phyloP scores from a whole-genome alignment of 2,329 filamentous ascomycete genomes.

The Pseudofabraea citricarpa region DNA sequence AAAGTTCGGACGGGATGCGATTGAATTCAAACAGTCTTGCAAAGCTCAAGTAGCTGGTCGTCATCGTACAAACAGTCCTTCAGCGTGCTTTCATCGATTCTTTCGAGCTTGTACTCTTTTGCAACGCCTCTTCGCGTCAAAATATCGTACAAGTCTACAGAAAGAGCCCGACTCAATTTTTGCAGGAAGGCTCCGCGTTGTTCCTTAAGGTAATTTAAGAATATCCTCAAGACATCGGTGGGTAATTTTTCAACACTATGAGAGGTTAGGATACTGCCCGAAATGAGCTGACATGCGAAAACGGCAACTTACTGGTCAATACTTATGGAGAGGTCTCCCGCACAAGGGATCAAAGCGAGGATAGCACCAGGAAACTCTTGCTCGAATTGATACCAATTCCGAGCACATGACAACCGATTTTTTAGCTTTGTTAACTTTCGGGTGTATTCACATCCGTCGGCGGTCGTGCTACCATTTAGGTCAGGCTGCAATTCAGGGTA shows the following conservation, averaged over 20 bases:
- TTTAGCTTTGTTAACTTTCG: conserved; percentile 1
- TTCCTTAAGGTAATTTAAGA: conserved; percentile 1
- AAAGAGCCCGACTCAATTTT: conserved; percentile 1
- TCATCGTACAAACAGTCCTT: conserved; percentile 1
- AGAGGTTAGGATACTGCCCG: neutral
- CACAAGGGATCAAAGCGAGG: conserved; percentile 3
- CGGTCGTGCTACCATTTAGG: neutral
- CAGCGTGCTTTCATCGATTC: neutral
- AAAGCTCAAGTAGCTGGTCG: neutral
- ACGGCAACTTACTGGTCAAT: conserved; percentile 1
- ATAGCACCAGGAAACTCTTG: conserved; percentile 1
- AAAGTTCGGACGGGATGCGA: neutral
- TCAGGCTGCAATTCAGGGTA: conserved; percentile 1
- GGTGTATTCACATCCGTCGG: neutral
- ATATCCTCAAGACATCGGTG: neutral
- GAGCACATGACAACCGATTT: neutral
- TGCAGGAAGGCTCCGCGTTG: neutral
- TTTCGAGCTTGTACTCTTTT: neutral
- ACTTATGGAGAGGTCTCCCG: conserved; percentile 1
- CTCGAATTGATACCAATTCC: conserved; percentile 2
- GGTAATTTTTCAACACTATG: conserved; percentile 1
- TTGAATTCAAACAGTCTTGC: neutral
- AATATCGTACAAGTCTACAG: neutral
- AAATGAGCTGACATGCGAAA: neutral
- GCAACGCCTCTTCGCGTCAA: neutral